Evolutionary conservation across 345 rosid genomes (phyloP), one percentile per base, ranked within the genome.

Genomic region (Iberis pinnata): DNA sequence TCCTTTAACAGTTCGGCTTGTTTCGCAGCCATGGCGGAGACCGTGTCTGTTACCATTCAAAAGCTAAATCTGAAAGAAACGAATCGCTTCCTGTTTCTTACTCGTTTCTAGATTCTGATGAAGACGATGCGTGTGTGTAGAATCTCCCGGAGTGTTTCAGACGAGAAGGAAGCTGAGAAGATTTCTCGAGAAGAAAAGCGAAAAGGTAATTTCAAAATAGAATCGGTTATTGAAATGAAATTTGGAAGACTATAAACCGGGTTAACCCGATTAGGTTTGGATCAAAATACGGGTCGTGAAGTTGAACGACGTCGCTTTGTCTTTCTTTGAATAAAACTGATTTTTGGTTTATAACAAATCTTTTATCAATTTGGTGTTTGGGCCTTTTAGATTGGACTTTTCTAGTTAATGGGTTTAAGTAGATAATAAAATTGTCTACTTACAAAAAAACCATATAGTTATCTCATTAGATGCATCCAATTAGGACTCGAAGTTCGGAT

Each of bases 1-100:
- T 52, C 73, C 63, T 62, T 80, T 49, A 86, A 66, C 25, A 49
- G 65, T 70, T 89, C 95, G 9, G 96, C 96, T 65, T 82, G 96
- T 18, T 66, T 77, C 36, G 80, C 80, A 32, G 68, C 73, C 43
- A 70, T 65, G 19, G 58, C 12, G 61, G 64, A 67, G 24, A 48
- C 59, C 42, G 66, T 46, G 14, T 40, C 72, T 18, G 65, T 27
- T 15, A 49, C 76, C 86, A 80, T 83, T 58, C 9, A 12, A n/a
- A 8, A 11, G 11, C 16, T 3, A 39, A 29, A 32, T 8, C 33
- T 16, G 36, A 40, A 32, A 1, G 0, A 8, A 24, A 9, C 16
- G 24, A 46, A 17, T n/a, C n/a, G 42, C 10, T 24, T 53, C 12
- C 31, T 15, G 13, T 5, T 4, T 2, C 17, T 35, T 6, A 13